phyloP scores from a whole-genome alignment of 331 rosid species.

The Quercus tomentella region DNA sequence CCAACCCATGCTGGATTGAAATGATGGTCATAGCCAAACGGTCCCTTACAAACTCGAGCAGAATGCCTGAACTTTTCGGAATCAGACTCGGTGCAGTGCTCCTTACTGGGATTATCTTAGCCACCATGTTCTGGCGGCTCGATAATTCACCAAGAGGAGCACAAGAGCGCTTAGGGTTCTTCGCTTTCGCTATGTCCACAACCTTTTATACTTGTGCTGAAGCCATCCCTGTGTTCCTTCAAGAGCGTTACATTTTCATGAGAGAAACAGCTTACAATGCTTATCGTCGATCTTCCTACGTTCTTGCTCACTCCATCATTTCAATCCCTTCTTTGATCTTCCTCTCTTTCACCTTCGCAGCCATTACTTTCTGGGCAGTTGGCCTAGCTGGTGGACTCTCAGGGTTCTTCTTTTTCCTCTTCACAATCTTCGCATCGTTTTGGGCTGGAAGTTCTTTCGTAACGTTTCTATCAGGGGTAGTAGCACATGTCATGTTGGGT shows the following conservation, averaged over 20 bases:
- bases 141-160: constrained; percentile 76
- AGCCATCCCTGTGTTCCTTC: constrained; percentile 76
- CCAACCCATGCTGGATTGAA: constrained; percentile 79
- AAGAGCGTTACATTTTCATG: constrained; percentile 94
- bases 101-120: constrained; percentile 66
- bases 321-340: constrained; percentile 43
- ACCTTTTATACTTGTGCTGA: constrained; percentile 92
- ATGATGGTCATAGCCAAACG: constrained; percentile 59
- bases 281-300: constrained; percentile 72
- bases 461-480: constrained; percentile 54
- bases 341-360: constrained; percentile 48
- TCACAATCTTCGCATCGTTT: constrained; percentile 30
- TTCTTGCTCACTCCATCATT: constrained; percentile 42
- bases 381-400: constrained; percentile 42
- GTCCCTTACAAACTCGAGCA: constrained; percentile 53
- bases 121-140: constrained; percentile 65
- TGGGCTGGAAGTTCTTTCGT: constrained; percentile 72
- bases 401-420: constrained; percentile 44
- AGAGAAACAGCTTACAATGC: constrained; percentile 92
- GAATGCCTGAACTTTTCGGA: constrained; percentile 85
- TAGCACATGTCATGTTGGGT: constrained; percentile 59
- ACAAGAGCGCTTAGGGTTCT: constrained; percentile 80
- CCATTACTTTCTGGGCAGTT: constrained; percentile 49
- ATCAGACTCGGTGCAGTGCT: constrained; percentile 74
- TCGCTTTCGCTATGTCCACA: constrained; percentile 94